Evolutionary conservation across 2,329 filamentous ascomycete species (phyloP).

Genomic region (Geosmithia putterillii): DNA sequence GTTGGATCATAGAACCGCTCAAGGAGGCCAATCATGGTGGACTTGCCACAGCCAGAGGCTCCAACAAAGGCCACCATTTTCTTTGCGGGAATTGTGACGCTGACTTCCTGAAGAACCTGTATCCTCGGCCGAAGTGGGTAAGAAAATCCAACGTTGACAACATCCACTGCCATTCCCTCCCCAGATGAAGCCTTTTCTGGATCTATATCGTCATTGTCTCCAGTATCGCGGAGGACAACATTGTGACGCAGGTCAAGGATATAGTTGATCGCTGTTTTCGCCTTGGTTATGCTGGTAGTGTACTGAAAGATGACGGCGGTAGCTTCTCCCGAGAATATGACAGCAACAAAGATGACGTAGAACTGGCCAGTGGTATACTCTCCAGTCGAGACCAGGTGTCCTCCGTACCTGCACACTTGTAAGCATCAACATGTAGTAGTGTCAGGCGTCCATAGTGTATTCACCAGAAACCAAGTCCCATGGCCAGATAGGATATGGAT

Average conservation of each 20-base stretch:
- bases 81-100: conserved; percentile 27
- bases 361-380: conserved; percentile 35
- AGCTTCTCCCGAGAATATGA: conserved; percentile 31
- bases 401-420: conserved; percentile 18
- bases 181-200: conserved; percentile 2
- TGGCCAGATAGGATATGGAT: conserved; percentile 22
- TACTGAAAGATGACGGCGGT: conserved; percentile 30
- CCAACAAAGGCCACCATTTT: conserved; percentile 44
- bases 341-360: conserved; percentile 37
- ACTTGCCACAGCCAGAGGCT: conserved; percentile 47
- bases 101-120: conserved; percentile 23
- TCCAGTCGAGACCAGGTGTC: conserved; percentile 24
- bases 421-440: not conserved
- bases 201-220: conserved; percentile 4
- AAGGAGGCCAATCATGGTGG: conserved; percentile 41
- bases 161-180: conserved; percentile 26
- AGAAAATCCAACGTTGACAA: conserved; percentile 41
- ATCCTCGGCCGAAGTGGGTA: conserved; percentile 33
- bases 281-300: conserved; percentile 38
- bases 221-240: conserved; percentile 15
- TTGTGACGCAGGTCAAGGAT: conserved; percentile 26
- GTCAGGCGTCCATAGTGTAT: not conserved
- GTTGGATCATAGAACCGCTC: conserved; percentile 29
- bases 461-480: conserved; percentile 26
- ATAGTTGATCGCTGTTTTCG: conserved; percentile 33